Percentiles rank a stretch among this genome's conserved stretches.
Evolutionary conservation across 2,329 filamentous ascomycete species (phyloP).

Genomic region (Alternaria ventricosa): DNA sequence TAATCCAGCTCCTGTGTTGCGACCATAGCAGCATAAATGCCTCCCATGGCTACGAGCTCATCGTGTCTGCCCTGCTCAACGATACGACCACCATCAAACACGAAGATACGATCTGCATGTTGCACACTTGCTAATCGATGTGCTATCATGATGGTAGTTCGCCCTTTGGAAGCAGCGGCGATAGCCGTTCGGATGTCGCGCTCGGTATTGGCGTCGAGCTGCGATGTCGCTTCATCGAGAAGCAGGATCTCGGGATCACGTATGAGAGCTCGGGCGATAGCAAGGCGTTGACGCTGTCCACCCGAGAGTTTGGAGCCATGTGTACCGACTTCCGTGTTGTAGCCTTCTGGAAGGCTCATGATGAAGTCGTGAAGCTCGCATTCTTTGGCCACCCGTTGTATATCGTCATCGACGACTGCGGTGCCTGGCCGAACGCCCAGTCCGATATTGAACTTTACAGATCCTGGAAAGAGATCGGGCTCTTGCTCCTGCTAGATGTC

Average conservation of each 20-base stretch:
- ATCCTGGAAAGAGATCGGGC: constrained; percentile 54
- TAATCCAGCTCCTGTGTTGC: constrained; percentile 45
- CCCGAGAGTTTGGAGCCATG: constrained; percentile 54
- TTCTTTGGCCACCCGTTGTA: constrained; percentile 47
- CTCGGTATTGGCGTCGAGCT: constrained; percentile 56
- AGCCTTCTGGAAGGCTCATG: constrained; percentile 55
- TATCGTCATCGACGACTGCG: constrained; percentile 32
- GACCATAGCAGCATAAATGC: constrained; percentile 47
- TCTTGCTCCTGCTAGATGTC: constrained; percentile 46
- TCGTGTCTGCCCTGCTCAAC: constrained; percentile 68
- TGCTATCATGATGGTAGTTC: constrained; percentile 76
- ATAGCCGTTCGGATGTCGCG: constrained; percentile 52
- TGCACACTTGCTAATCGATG: constrained; percentile 79
- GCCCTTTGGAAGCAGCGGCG: constrained; percentile 49
- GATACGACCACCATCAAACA: constrained; percentile 71
- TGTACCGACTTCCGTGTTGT: constrained; percentile 54
- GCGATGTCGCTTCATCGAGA: constrained; percentile 56
- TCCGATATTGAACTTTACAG: constrained; percentile 53
- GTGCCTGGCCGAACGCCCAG: constrained; percentile 46
- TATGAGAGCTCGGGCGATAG: constrained; percentile 55
- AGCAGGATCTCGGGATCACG: constrained; percentile 55
- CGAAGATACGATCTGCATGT: constrained; percentile 80
- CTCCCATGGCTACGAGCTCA: constrained; percentile 57
- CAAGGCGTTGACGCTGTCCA: constrained; percentile 55
- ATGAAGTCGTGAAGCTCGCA: constrained; percentile 58